phyloP scores from a whole-genome alignment of 768 basidiomycete species.

The Hygrophorus russula region DNA sequence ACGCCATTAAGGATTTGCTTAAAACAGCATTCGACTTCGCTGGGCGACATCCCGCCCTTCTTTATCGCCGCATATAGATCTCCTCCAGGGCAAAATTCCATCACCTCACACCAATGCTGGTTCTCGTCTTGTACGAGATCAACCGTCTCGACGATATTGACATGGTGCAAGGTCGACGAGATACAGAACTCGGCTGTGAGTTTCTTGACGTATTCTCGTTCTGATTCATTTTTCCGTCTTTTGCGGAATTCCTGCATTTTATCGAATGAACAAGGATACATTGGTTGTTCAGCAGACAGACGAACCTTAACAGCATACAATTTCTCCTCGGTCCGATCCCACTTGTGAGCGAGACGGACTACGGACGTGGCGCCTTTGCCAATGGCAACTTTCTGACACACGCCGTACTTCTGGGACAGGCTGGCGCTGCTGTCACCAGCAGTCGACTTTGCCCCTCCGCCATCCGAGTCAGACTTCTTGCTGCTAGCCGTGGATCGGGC shows the following conservation, averaged over 20 bases:
- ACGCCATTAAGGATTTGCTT: constrained; percentile 90
- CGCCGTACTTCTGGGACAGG: constrained; percentile 83
- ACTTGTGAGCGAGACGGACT: constrained; percentile 94
- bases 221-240: constrained; percentile 93
- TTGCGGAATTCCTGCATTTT: constrained; percentile 84
- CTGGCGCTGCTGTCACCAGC: constrained; percentile 35
- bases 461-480: constrained; percentile 59
- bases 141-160: constrained; percentile 96
- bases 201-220: constrained; percentile 99
- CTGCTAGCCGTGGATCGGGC: constrained; percentile 57
- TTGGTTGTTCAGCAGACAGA: constrained; percentile 7
- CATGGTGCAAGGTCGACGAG: constrained; percentile 87
- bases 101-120: constrained; percentile 97
- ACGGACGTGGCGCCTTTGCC: constrained; percentile 98
- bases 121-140: constrained; percentile 98
- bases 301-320: constrained; percentile 94
- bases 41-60: constrained; percentile 84
- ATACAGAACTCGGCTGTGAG: constrained; percentile 99
- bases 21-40: constrained; percentile 96
- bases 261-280: constrained; percentile 2
- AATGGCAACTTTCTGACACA: constrained; percentile 94
- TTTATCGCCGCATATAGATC: constrained; percentile 99
- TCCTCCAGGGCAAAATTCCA: constrained; percentile 98
- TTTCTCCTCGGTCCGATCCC: constrained; percentile 95
- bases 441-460: constrained; percentile 23